Base-by-base conservation (phyloP, 2,329 filamentous ascomycete species). In the Stagonosporopsis chrysanthemi region DNA sequence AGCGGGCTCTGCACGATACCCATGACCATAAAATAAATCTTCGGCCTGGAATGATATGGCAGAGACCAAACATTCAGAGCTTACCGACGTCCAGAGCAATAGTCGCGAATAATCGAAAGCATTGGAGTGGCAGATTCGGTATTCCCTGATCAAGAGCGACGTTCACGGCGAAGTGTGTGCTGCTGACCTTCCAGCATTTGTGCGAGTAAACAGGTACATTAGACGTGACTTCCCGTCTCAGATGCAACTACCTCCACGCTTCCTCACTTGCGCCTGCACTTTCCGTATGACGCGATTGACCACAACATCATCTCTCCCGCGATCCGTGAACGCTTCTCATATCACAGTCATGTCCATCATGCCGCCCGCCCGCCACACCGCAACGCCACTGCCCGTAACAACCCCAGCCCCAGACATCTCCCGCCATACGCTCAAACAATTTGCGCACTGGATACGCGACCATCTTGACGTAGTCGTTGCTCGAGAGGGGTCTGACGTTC, bases 401-500 rank as follows among this genome's bases (percentile, higher is more conserved):
- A n/a, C 42, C 5, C 41, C 47, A 6, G 38, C 11, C 17, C 23
- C 28, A 19, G 48, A 56, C 3, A n/a, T 56, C 2, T 39, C 42
- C 38, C 54, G 54, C 24, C 15, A 11, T 3, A 31, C 69, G 22
- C 74, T 82, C 41, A 76, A 70, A 35, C 54, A 71, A 19, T 66
- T 77, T 40, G 68, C 78, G 3, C 68, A 66, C 29, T 81, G 80
- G 79, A 81, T 83, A 47, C 79, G 81, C 33, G 79, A 82, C 63
- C 75, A 77, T 5, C 77, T 83, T 15, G 81, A 83, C 49, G 72
- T 77, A 3, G 65, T 76, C 39, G 74, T 82, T 43, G 79, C 81
- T 6, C 77, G 75, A 17, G 75, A 81, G 36, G 81, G 81, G 2
- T 76, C 78, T 0, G 71, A 81, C 36, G 66, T 69, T 4, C 67